A percentile compares a stretch with the other conserved stretches of the same genome.
Evolutionary conservation across 164 flowering plant genomes (phyloP).

Genomic region (Chimonanthus praecox): DNA sequence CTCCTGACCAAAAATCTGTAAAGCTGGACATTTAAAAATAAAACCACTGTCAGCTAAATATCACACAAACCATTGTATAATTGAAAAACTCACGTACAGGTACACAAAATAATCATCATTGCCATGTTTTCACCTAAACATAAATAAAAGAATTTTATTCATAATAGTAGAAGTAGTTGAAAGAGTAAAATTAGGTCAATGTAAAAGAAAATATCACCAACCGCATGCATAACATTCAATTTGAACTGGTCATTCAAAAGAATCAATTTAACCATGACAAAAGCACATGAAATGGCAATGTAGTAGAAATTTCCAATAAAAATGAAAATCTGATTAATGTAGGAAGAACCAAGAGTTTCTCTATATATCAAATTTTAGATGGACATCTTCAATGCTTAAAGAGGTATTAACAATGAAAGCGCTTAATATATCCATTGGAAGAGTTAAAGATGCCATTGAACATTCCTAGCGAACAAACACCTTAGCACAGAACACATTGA

Average conservation of each 20-base stretch:
- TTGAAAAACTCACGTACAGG: background rate
- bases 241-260: background rate
- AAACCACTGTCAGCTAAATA: background rate
- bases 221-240: background rate
- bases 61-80: background rate
- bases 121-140: background rate
- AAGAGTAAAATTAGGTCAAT: too few relatives aligned
- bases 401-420: background rate
- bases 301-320: background rate
- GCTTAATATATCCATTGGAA: too few relatives aligned
- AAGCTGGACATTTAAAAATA: slow-evolving; percentile 11
- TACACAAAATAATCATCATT: background rate
- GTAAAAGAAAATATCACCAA: background rate
- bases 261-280: background rate
- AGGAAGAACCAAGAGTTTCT: background rate
- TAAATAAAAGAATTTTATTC: too few relatives aligned
- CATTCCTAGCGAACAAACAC: background rate
- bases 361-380: too few relatives aligned
- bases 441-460: background rate
- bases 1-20: slow-evolving; percentile 26
- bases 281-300: background rate
- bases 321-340: too few relatives aligned
- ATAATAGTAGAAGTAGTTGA: too few relatives aligned
- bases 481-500: background rate
- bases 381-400: background rate